phyloP scores from a whole-genome alignment of 2,329 filamentous ascomycete genomes.

The Knufia petricola region DNA sequence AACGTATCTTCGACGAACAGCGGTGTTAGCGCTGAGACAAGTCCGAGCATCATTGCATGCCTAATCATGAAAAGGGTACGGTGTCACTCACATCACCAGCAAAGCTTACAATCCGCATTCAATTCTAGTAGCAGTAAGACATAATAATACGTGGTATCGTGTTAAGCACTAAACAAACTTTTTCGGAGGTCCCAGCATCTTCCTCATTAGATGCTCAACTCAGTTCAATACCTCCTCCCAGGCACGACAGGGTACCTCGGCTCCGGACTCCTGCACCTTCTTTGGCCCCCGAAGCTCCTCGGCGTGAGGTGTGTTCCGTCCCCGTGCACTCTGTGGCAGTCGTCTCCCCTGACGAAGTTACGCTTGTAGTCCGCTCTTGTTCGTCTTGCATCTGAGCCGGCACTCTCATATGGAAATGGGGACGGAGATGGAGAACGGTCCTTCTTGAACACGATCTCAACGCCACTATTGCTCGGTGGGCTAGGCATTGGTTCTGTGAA shows the following conservation, averaged over 20 bases:
- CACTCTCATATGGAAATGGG: no score
- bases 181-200: no score
- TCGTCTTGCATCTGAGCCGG: neutral
- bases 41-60: no score
- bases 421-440: neutral
- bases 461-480: neutral
- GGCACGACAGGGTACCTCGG: neutral
- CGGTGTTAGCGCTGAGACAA: no score
- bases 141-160: no score
- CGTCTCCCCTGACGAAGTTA: neutral
- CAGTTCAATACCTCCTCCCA: neutral
- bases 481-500: neutral
- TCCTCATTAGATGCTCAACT: no score
- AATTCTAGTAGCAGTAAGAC: no score
- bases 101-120: no score
- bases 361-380: neutral
- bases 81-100: no score
- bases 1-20: no score
- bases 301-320: neutral
- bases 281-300: neutral
- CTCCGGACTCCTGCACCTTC: constrained; percentile 2
- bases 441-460: neutral
- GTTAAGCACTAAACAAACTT: no score
- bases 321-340: constrained; percentile 1
- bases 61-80: no score